Percentiles rank a stretch among this genome's conserved stretches.
Conservation (phyloP, 352 stramenopile genomes). For the Bremia lactucae region DNA sequence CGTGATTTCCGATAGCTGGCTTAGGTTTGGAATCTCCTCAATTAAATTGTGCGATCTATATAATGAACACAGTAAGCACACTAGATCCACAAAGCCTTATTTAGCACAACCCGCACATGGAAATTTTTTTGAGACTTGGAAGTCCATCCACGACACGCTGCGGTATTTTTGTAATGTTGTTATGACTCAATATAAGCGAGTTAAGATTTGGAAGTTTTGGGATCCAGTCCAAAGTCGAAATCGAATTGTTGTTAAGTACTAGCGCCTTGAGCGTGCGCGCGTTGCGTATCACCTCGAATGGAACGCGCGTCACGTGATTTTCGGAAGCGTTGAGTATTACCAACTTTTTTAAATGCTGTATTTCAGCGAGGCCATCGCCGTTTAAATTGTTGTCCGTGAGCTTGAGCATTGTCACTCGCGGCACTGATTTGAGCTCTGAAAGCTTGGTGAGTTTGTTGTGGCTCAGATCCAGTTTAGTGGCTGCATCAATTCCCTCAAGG, state of each 20-base stretch:
- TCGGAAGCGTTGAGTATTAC: conserved; percentile 68
- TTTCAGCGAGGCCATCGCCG: conserved; percentile 52
- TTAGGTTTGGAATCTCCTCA: conserved; percentile 61
- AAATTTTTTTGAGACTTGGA: conserved; percentile 73
- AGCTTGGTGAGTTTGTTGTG: conserved; percentile 82
- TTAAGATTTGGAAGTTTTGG: conserved; percentile 69
- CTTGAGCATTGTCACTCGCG: conserved; percentile 66
- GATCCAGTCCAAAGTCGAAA: conserved; percentile 75
- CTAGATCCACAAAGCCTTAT: neutral
- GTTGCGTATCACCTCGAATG: conserved; percentile 55
- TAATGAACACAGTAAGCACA: neutral
- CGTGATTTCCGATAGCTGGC: conserved; percentile 46
- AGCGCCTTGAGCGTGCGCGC: conserved; percentile 65
- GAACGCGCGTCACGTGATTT: conserved; percentile 66
- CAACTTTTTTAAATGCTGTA: conserved; percentile 71
- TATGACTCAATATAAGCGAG: conserved; percentile 80
- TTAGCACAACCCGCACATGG: conserved; percentile 39
- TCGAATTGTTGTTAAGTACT: conserved; percentile 79
- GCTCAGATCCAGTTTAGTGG: conserved; percentile 74
- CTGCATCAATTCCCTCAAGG: conserved; percentile 42
- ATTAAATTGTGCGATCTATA: conserved; percentile 68
- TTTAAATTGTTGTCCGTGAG: conserved; percentile 71
- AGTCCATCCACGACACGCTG: conserved; percentile 52
- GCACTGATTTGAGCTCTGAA: conserved; percentile 47
- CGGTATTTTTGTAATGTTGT: conserved; percentile 59